phyloP scores from a whole-genome alignment of 352 stramenopile species.

The Phytophthora crassamura region DNA sequence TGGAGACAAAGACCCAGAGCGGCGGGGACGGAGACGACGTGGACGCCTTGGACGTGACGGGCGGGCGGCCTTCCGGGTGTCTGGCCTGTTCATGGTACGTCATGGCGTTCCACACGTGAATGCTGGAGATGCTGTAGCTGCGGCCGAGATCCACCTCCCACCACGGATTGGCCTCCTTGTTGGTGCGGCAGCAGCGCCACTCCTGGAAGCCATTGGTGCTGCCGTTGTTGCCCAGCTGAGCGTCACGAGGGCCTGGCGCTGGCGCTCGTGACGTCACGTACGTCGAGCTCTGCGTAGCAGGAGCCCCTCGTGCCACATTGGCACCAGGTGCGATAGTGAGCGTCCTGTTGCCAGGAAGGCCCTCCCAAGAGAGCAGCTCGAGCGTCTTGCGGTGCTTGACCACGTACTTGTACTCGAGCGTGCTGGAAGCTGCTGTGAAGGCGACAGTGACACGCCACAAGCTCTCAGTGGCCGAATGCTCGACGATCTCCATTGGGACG shows the following conservation, averaged over 20 bases:
- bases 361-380: constrained; percentile 74
- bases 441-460: constrained; percentile 46
- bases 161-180: constrained; percentile 63
- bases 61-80: constrained; percentile 47
- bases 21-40: constrained; percentile 42
- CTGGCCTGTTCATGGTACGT: constrained; percentile 74
- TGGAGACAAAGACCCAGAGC: constrained; percentile 69
- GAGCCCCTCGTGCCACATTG: constrained; percentile 51
- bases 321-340: constrained; percentile 45
- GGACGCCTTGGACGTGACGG: constrained; percentile 42
- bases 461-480: constrained; percentile 35
- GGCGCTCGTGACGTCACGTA: constrained; percentile 45
- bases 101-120: constrained; percentile 76
- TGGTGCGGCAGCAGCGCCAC: constrained; percentile 70
- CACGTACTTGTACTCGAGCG: constrained; percentile 87
- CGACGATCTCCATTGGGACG: constrained; percentile 55
- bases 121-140: constrained; percentile 36
- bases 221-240: constrained; percentile 69
- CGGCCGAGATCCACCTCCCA: constrained; percentile 76
- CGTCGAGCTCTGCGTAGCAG: constrained; percentile 64
- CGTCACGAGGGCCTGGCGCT: constrained; percentile 44
- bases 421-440: constrained; percentile 29
- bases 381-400: constrained; percentile 45
- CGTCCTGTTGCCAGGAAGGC: constrained; percentile 72
- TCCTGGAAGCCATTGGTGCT: constrained; percentile 74